phyloP scores from a whole-genome alignment of 257 asterid genomes.

The Solanum clarkiae region DNA sequence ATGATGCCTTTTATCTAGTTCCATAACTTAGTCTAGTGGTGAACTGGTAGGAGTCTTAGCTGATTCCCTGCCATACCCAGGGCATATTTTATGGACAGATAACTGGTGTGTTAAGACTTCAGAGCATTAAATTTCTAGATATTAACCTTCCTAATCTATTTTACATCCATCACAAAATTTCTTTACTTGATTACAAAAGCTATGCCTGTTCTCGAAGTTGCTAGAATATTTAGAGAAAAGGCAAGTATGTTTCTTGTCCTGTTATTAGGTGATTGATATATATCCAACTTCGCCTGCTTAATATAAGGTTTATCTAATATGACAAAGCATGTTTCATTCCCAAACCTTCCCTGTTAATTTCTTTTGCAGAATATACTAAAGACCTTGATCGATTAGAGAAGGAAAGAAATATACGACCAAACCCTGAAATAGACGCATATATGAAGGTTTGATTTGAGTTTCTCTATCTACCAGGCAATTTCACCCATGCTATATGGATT shows the following conservation, averaged over 20 bases:
- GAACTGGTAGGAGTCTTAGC: not conserved
- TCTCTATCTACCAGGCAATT: not conserved
- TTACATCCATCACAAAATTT: not conserved
- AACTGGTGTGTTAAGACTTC: not conserved
- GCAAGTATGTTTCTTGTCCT: not conserved
- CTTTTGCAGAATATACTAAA: constrained; percentile 43
- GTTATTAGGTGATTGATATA: not conserved
- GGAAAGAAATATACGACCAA: constrained; percentile 61
- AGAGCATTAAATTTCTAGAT: not conserved
- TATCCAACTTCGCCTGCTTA: not conserved
- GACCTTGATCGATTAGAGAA: constrained; percentile 57
- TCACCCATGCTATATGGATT: not conserved
- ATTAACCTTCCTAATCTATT: not conserved
- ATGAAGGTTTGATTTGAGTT: constrained; percentile 50
- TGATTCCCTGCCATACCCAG: not conserved
- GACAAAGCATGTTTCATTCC: not conserved
- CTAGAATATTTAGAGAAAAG: not conserved
- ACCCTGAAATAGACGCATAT: constrained; percentile 74
- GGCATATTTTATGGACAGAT: not conserved
- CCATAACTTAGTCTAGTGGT: not conserved
- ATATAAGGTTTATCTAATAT: not conserved
- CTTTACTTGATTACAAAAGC: not conserved
- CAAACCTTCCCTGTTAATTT: not conserved
- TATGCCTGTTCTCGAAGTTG: not conserved
- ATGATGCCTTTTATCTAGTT: not conserved